These are phyloP conservation scores for Phlyctochytrium bullatum DNA, from an alignment of 192 early-diverging fungal species.

Conservation along the genomic window DNA sequence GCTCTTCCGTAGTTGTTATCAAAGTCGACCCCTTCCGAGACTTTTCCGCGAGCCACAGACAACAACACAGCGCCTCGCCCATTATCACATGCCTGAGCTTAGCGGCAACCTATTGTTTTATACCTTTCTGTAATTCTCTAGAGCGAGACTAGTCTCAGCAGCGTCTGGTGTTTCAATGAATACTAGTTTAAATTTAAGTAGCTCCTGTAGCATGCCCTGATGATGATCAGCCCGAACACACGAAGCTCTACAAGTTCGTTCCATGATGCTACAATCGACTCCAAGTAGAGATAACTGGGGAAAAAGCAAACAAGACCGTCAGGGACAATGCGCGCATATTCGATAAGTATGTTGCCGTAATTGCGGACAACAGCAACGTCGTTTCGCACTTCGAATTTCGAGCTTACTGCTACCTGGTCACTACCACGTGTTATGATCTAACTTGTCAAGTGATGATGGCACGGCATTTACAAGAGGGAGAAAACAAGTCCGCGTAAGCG, in stretches of 20 bases:
- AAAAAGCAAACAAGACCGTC: constrained; percentile 99
- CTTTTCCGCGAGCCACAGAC: constrained; percentile 98
- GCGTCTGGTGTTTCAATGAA: constrained; percentile 99
- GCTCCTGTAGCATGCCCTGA: constrained; percentile 87
- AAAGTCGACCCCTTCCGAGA: constrained; percentile 99
- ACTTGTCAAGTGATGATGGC: background rate
- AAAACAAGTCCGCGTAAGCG: constrained; percentile 91
- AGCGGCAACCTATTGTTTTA: constrained; percentile 3
- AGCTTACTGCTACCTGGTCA: constrained; percentile 97
- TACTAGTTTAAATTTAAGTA: constrained; percentile 97
- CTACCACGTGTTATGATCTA: constrained; percentile 91
- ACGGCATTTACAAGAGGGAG: constrained; percentile 71
- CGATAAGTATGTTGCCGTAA: constrained; percentile 95
- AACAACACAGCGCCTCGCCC: constrained; percentile 96
- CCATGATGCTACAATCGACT: constrained; percentile 97
- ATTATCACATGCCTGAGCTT: constrained; percentile 82
- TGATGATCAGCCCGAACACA: background rate
- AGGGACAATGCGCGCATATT: constrained; percentile 89
- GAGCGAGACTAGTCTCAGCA: constrained; percentile 89
- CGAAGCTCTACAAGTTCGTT: constrained; percentile 79
- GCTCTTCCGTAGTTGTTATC: constrained; percentile 99
- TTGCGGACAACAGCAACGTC: constrained; percentile 98
- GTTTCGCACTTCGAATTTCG: constrained; percentile 97
- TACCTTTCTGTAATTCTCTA: constrained; percentile 91
- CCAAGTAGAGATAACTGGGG: constrained; percentile 98